Conservation (phyloP, 225 moss, liverwort and hornwort genomes). For the Marchantia paleacea region DNA sequence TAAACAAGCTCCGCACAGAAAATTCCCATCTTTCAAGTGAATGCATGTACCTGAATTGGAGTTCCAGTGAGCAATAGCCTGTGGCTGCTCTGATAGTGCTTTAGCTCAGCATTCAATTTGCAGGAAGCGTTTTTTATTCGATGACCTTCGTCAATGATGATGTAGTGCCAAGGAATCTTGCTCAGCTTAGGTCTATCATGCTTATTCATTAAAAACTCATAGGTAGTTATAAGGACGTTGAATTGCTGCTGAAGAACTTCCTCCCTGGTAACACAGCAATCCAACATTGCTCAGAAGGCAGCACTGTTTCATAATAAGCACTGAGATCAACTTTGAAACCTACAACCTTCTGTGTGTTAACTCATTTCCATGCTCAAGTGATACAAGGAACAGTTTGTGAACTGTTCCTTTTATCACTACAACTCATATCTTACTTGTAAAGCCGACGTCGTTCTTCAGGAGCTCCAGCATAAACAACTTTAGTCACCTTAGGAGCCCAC, state of each 20-base stretch:
- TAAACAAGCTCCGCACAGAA: background rate
- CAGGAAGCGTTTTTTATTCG: conserved; percentile 97
- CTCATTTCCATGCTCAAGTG: no score
- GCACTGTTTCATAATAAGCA: no score
- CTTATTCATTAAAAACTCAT: conserved; percentile 99
- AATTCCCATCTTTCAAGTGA: background rate
- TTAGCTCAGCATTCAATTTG: conserved; percentile 93
- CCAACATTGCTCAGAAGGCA: background rate
- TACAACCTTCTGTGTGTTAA: no score
- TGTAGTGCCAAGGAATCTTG: conserved; percentile 99
- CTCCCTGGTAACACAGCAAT: conserved; percentile 51
- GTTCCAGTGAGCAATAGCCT: conserved; percentile 95
- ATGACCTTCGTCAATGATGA: conserved; percentile 98
- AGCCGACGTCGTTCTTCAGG: conserved; percentile 97
- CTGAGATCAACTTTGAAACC: no score
- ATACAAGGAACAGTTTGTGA: no score
- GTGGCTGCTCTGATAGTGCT: conserved; percentile 92
- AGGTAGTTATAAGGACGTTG: conserved; percentile 92
- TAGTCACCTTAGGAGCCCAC: conserved; percentile 88
- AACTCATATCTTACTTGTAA: conserved; percentile 59
- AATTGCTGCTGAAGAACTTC: conserved; percentile 93
- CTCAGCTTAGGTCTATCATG: conserved; percentile 93
- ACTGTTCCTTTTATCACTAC: background rate
- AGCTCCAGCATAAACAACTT: conserved; percentile 82
- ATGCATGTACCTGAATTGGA: conserved; percentile 75